Evolutionary conservation across 805 yeast species (phyloP).

Genomic region (Millerozyma acaciae): DNA sequence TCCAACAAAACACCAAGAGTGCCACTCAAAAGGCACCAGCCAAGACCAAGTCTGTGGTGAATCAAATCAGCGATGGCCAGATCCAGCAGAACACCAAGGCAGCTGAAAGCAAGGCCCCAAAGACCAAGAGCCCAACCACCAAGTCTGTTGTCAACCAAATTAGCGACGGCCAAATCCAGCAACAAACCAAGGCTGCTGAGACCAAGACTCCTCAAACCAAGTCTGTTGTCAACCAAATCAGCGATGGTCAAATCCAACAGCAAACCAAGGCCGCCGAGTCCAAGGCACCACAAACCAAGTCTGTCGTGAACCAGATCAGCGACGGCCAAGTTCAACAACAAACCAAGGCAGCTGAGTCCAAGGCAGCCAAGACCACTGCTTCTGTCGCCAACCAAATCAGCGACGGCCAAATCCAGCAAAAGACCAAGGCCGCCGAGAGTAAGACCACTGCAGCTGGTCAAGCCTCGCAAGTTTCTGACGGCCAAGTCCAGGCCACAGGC

Average conservation of each 20-base stretch:
- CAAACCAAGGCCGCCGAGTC: constrained; percentile 29
- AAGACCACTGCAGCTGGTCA: constrained; percentile 12
- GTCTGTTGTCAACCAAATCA: constrained; percentile 25
- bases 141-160: constrained; percentile 31
- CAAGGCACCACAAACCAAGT: constrained; percentile 15
- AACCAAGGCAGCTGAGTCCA: constrained; percentile 27
- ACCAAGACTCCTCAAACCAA: constrained; percentile 11
- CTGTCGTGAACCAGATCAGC: constrained; percentile 28
- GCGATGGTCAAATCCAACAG: constrained; percentile 29
- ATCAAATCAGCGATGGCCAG: constrained; percentile 33
- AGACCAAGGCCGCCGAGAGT: constrained; percentile 1
- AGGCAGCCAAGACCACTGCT: constrained; percentile 14
- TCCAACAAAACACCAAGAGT: constrained; percentile 33
- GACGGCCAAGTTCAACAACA: constrained; percentile 39
- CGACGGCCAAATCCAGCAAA: constrained; percentile 33
- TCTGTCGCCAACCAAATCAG: constrained; percentile 21
- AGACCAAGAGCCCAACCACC: constrained; percentile 7
- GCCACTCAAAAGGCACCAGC: constrained; percentile 6
- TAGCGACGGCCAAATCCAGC: constrained; percentile 47
- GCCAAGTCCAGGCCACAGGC: constrained; percentile 34
- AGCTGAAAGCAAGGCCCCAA: constrained; percentile 8
- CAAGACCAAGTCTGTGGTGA: constrained; percentile 10
- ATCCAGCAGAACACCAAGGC: constrained; percentile 25
- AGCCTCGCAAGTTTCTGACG: constrained; percentile 22
- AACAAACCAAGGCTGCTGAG: constrained; percentile 18